Conservation (phyloP, 371 early-diverging fungal species). For the Batkoa obscura region DNA sequence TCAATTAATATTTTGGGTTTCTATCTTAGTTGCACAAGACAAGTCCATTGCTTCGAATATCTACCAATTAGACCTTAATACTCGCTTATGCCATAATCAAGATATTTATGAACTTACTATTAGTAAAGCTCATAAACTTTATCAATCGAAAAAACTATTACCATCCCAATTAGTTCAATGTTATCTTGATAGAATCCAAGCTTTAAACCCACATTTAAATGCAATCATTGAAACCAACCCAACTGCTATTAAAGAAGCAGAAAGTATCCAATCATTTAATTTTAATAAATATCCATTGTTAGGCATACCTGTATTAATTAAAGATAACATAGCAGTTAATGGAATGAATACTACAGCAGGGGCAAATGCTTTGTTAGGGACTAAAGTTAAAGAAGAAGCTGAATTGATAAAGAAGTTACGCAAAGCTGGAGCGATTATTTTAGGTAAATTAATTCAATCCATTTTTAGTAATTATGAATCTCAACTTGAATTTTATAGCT, state of each 20-base stretch:
- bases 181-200: slow-evolving; percentile 7
- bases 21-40: no score
- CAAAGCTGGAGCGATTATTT: slow-evolving; percentile 45
- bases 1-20: no score
- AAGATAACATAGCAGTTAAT: slow-evolving; percentile 50
- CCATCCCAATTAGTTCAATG: slow-evolving; percentile 4
- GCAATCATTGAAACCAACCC: slow-evolving; percentile 9
- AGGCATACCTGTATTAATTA: slow-evolving; percentile 40
- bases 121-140: neutral
- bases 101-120: neutral
- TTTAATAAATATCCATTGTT: no score
- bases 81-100: neutral
- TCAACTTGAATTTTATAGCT: no score
- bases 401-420: slow-evolving; percentile 42
- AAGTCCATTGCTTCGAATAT: no score
- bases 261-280: no score
- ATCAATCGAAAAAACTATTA: neutral
- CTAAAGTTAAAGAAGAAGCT: slow-evolving; percentile 51
- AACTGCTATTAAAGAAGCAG: slow-evolving; percentile 6
- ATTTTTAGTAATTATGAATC: no score
- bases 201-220: slow-evolving; percentile 6
- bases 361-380: slow-evolving; percentile 17
- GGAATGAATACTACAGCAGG: slow-evolving; percentile 40
- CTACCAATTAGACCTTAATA: neutral
- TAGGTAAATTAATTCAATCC: slow-evolving; percentile 54